Base-by-base conservation (phyloP, 2,329 filamentous ascomycete genomes). In the Xylaria sp. region DNA sequence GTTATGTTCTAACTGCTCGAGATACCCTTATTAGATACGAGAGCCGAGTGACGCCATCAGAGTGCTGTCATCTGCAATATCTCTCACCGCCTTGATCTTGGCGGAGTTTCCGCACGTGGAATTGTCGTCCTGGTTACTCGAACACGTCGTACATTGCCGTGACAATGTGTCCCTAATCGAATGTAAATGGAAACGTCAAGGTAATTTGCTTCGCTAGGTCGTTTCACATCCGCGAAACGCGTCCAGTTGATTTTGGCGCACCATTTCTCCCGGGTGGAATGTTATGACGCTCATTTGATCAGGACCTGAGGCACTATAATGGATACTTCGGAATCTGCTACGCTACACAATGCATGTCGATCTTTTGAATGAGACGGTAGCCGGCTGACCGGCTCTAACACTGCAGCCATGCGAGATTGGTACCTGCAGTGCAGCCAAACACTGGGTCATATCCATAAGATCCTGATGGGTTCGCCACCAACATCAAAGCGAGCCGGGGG, bases 311-410 rank as follows among this genome's bases (percentile, higher is more conserved):
- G n/a, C 25, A 58, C 15, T 31, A 25, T 44, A n/a, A 25, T 61
- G 13, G 51, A 50, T 60, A 39, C 18, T 34, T 66, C n/a, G 58
- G 52, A 6, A 34, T 67, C n/a, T 18, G 48, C 74, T 80, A 91
- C 88, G 75, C 88, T 91, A 77, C 23, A 13, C 23, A 13, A 23
- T 93, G 90, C 71, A 90, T 83, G 12, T 90, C 90, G 0, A 84
- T 80, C 81, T 93, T 89, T 37, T 86, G 5, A 93, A 81, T 77
- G 93, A 91, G 51, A 93, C 91, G 0, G 91, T 93, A 15, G 91
- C 91, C 76, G 91, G 88, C 78, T 92, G 88, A 1, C 91, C 91
- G 0, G 86, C 82, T 2, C 88, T 86, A 1, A 89, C 87, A 1
- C 78, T 85, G n/a, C 87, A 80, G 65, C 88, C 88, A 1, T 82